phyloP scores from a whole-genome alignment of 2,329 filamentous ascomycete genomes.

The Helotiales sp. region DNA sequence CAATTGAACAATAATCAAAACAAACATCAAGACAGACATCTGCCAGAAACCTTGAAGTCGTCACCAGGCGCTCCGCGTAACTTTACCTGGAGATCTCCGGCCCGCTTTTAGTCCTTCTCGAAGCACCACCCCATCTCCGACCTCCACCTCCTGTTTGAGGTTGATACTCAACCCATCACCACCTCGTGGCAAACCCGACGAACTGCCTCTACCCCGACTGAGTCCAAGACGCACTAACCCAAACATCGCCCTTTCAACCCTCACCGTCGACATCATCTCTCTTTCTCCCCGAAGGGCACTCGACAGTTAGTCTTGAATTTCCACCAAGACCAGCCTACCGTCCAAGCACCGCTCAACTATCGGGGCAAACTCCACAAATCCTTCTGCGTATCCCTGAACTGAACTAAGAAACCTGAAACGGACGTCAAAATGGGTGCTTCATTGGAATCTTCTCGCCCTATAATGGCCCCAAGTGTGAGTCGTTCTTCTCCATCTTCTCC shows the following conservation, averaged over 20 bases:
- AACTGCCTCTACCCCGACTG: not conserved
- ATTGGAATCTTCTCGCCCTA: conserved; percentile 58
- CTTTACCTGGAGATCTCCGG: conserved; percentile 9
- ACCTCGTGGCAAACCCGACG: conserved; percentile 27
- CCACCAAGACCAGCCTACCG: not conserved
- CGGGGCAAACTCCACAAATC: conserved; percentile 5
- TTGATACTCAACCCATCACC: conserved; percentile 17
- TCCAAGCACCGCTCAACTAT: not conserved
- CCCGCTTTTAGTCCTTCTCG: conserved; percentile 20
- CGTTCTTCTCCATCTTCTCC: conserved; percentile 25
- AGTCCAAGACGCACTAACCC: conserved; percentile 2
- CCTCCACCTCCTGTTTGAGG: conserved; percentile 28
- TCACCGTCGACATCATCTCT: conserved; percentile 8
- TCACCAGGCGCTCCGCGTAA: not conserved
- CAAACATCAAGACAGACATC: not conserved
- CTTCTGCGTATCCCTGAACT: conserved; percentile 3
- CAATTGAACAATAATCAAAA: not conserved
- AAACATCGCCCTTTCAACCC: not conserved
- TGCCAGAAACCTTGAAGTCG: not conserved
- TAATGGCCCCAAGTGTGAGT: conserved; percentile 59
- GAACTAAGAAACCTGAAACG: conserved; percentile 21
- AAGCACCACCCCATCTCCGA: not conserved
- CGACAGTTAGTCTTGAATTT: not conserved
- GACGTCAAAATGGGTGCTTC: conserved; percentile 47
- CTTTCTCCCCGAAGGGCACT: not conserved